Percentiles rank a stretch among this genome's conserved stretches.
phyloP scores from a whole-genome alignment of 169 alveolate species.

The Sarcocystis neurona region DNA sequence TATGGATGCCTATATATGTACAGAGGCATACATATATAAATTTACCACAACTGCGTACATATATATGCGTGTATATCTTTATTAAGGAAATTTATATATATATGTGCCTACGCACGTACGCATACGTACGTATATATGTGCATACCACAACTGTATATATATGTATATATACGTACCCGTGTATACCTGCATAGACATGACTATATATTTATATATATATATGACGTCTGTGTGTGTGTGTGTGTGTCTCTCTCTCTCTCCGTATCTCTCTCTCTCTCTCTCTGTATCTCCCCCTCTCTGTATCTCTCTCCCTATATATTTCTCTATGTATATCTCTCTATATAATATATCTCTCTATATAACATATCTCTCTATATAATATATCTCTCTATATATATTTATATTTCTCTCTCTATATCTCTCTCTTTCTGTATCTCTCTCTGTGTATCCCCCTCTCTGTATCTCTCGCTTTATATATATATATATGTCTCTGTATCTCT shows the following conservation, averaged over 20 bases:
- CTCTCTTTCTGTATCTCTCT: neutral
- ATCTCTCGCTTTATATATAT: neutral
- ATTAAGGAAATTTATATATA: no score
- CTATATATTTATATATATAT: neutral
- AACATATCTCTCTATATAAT: neutral
- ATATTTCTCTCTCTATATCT: neutral
- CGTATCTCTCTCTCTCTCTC: neutral
- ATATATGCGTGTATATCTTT: no score
- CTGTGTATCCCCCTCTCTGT: neutral
- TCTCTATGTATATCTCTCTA: neutral
- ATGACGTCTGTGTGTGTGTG: neutral
- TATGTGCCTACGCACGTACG: no score
- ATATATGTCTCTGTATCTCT: neutral
- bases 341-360: neutral
- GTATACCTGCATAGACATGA: no score
- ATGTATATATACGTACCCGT: no score
- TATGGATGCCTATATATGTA: no score
- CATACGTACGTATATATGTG: no score
- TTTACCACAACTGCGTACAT: no score
- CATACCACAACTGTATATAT: no score
- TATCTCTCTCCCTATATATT: neutral
- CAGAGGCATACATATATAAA: no score
- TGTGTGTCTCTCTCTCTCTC: neutral
- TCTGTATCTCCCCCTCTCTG: neutral
- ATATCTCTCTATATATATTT: neutral